phyloP scores from a whole-genome alignment of 495 filamentous ascomycete genomes.

The Penicillium steckii region DNA sequence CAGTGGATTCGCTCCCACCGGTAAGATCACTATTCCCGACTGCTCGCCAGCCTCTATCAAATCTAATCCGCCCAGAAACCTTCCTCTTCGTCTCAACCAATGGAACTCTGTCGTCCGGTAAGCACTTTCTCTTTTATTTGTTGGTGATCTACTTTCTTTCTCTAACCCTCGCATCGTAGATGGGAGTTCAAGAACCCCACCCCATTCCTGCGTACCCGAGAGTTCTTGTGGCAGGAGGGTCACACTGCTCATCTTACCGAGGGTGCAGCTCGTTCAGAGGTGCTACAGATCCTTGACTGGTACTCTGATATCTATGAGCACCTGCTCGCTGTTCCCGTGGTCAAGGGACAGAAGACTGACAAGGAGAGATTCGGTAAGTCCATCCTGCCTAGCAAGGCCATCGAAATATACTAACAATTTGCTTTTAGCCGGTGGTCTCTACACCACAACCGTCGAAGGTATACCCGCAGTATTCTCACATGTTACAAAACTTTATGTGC shows the following conservation, averaged over 20 bases:
- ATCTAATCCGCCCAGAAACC: constrained; percentile 46
- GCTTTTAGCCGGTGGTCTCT: constrained; percentile 72
- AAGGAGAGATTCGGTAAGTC: constrained; percentile 77
- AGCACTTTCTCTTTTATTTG: neutral
- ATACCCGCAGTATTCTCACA: neutral
- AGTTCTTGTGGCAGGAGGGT: constrained; percentile 98
- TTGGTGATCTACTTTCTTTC: neutral
- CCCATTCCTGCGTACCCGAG: constrained; percentile 87
- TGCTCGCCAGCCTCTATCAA: no score
- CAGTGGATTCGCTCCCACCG: constrained; percentile 88
- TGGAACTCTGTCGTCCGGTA: constrained; percentile 82
- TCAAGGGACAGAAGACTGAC: constrained; percentile 81
- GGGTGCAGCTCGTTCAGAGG: constrained; percentile 74
- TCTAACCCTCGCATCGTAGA: neutral
- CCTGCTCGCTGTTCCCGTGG: constrained; percentile 88
- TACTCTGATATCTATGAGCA: constrained; percentile 90
- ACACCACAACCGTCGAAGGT: constrained; percentile 68
- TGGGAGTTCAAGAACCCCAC: constrained; percentile 99
- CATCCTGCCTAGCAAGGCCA: neutral
- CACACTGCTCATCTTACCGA: constrained; percentile 92
- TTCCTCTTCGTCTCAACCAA: constrained; percentile 90
- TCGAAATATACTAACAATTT: neutral
- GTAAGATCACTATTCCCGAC: neutral
- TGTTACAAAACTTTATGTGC: neutral
- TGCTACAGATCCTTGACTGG: constrained; percentile 87